Conservation (phyloP, 768 basidiomycete genomes). For the Rossbeevera mucosa region DNA sequence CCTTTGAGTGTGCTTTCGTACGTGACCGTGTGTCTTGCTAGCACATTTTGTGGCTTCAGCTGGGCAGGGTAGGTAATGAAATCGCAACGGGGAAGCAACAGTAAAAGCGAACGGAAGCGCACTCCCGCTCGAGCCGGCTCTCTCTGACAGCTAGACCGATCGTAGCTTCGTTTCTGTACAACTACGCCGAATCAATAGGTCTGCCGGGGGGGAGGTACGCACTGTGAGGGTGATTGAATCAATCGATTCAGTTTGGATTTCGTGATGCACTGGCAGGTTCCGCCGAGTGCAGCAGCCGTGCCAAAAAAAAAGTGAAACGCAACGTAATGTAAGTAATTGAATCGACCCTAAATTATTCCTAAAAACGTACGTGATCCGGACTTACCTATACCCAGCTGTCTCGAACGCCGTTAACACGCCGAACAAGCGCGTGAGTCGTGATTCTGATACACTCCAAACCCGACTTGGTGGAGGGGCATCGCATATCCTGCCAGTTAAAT, state of each 20-base stretch:
- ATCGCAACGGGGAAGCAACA: neutral
- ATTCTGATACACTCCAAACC: slow-evolving; percentile 71
- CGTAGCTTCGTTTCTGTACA: slow-evolving; percentile 59
- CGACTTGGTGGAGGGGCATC: slow-evolving; percentile 64
- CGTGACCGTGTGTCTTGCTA: slow-evolving; percentile 58
- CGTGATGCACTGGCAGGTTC: no score
- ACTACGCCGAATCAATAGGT: slow-evolving; percentile 71
- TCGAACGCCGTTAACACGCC: slow-evolving; percentile 60
- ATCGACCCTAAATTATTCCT: neutral
- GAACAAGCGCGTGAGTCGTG: slow-evolving; percentile 43
- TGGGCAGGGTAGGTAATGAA: neutral
- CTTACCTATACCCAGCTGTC: slow-evolving; percentile 61
- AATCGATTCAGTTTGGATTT: slow-evolving; percentile 1
- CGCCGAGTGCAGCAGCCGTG: slow-evolving; percentile 27
- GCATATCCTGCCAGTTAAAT: slow-evolving; percentile 37
- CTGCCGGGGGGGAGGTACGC: slow-evolving; percentile 31
- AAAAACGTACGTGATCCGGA: slow-evolving; percentile 2
- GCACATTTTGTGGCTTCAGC: slow-evolving; percentile 57
- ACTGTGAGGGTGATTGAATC: no score
- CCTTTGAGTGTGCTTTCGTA: slow-evolving; percentile 57
- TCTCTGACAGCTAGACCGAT: slow-evolving; percentile 58
- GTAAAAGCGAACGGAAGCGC: slow-evolving; percentile 14
- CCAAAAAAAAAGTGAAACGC: neutral
- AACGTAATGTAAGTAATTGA: neutral
- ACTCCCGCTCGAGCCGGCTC: slow-evolving; percentile 55